These are phyloP conservation scores for Isochrysis galbana DNA, from an alignment of 78 protist species.

Conservation along the genomic window DNA sequence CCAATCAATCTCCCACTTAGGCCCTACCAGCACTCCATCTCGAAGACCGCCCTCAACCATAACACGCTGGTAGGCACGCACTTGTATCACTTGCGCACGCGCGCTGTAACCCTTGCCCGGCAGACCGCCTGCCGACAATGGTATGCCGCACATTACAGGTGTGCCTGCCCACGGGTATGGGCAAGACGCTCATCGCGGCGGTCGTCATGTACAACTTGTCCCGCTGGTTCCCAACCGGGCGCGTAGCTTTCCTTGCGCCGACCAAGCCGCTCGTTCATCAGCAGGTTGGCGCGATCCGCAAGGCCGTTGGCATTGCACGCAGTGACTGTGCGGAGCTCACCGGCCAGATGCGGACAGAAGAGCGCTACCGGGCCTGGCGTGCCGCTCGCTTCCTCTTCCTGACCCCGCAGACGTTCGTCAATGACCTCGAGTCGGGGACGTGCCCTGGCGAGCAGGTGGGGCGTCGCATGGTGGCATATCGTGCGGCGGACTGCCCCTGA, in stretches of 20 bases:
- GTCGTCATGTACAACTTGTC: conserved; percentile 86
- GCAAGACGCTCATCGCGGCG: conserved; percentile 96
- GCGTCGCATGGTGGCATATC: too few species aligned
- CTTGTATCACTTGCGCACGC: not conserved
- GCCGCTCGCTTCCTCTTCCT: not conserved
- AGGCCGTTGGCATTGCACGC: conserved; percentile 52
- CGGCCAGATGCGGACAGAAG: conserved; percentile 25
- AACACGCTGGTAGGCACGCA: conserved; percentile 49
- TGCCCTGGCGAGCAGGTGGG: not conserved
- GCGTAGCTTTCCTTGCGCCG: conserved; percentile 91
- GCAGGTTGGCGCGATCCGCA: conserved; percentile 82
- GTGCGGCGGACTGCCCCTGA: too few species aligned
- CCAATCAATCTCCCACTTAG: not conserved
- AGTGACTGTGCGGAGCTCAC: conserved; percentile 53
- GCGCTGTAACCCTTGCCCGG: not conserved
- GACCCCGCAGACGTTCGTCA: not conserved
- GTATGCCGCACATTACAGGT: conserved; percentile 79
- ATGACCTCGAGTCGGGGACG: conserved; percentile 25
- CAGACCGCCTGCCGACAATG: not conserved
- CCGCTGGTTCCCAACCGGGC: conserved; percentile 92
- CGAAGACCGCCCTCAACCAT: not conserved
- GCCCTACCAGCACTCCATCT: conserved; percentile 18
- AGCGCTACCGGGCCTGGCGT: not conserved
- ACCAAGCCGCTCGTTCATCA: conserved; percentile 91
- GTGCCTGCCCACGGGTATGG: conserved; percentile 93